These are phyloP conservation scores for Cystobasidium sp. DNA, from an alignment of 1,284 basidiomycete species.

Conservation along the genomic window DNA sequence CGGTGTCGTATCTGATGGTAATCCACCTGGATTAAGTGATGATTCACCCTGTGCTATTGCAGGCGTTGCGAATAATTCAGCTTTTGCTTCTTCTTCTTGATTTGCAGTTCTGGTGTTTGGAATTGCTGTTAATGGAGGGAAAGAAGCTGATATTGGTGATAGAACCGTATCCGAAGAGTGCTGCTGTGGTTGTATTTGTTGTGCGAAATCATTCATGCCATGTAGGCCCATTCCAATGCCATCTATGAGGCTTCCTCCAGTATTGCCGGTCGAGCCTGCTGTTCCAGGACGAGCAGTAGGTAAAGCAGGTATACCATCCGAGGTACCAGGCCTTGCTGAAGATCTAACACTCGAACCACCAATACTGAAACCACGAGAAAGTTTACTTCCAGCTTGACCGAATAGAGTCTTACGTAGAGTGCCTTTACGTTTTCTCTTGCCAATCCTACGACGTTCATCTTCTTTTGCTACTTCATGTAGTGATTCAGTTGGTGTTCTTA, in stretches of 20 bases:
- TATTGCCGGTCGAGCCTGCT: not conserved
- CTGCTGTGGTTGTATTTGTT: slow-evolving; percentile 3
- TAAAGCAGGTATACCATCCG: not conserved
- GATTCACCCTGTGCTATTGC: slow-evolving; percentile 42
- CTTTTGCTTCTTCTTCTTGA: slow-evolving; percentile 44
- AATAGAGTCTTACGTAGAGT: slow-evolving; percentile 48
- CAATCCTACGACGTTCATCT: slow-evolving; percentile 66
- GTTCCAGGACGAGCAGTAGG: slow-evolving; percentile 18
- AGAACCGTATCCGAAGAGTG: not conserved
- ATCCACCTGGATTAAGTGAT: slow-evolving; percentile 46
- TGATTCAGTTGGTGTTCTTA: slow-evolving; percentile 83
- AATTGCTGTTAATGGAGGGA: not conserved
- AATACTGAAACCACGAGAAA: slow-evolving; percentile 17
- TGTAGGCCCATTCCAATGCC: slow-evolving; percentile 19
- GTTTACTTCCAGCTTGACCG: slow-evolving; percentile 11
- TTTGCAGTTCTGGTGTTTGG: slow-evolving; percentile 39
- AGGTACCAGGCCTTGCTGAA: not conserved
- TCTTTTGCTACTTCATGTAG: slow-evolving; percentile 81
- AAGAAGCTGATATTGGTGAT: not conserved
- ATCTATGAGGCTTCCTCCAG: not conserved
- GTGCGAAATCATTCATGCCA: slow-evolving; percentile 20
- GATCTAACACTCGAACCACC: slow-evolving; percentile 23
- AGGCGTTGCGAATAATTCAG: slow-evolving; percentile 40
- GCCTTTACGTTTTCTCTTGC: slow-evolving; percentile 63
- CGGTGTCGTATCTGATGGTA: slow-evolving; percentile 25